These are phyloP conservation scores for Brassica cretica DNA, from an alignment of 345 rosid species.

Conservation along the genomic window DNA sequence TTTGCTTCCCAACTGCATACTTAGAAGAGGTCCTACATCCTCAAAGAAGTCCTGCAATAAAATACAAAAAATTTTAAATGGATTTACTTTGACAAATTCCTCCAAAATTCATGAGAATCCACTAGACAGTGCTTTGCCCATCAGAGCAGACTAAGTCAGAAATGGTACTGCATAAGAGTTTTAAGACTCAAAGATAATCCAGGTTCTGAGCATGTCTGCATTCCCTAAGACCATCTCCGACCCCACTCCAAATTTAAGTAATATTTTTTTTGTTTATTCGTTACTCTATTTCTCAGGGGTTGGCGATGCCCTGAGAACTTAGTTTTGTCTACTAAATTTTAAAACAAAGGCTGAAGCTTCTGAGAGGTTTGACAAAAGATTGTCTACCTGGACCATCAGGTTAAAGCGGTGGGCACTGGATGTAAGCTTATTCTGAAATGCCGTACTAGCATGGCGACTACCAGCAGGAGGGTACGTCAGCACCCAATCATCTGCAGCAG, in stretches of 20 bases:
- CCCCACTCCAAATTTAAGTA: no score
- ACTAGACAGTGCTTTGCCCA: conserved; percentile 5
- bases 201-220: no score
- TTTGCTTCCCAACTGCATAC: conserved; percentile 97
- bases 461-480: conserved; percentile 64
- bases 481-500: conserved; percentile 99
- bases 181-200: neutral
- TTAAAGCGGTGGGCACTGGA: conserved; percentile 97
- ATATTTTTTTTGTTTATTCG: no score
- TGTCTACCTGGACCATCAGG: conserved; percentile 95
- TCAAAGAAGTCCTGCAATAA: conserved; percentile 86
- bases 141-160: neutral
- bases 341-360: neutral
- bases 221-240: no score
- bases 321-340: neutral
- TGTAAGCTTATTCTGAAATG: conserved; percentile 86
- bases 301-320: neutral
- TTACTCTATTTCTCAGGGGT: no score
- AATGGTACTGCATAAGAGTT: neutral
- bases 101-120: neutral
- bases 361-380: conserved; percentile 13
- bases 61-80: neutral
- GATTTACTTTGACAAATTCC: conserved; percentile 23
- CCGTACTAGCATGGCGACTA: conserved; percentile 70
- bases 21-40: conserved; percentile 94